These are phyloP conservation scores for Clathrus columnatus DNA, from an alignment of 768 basidiomycete species.

Conservation along the genomic window DNA sequence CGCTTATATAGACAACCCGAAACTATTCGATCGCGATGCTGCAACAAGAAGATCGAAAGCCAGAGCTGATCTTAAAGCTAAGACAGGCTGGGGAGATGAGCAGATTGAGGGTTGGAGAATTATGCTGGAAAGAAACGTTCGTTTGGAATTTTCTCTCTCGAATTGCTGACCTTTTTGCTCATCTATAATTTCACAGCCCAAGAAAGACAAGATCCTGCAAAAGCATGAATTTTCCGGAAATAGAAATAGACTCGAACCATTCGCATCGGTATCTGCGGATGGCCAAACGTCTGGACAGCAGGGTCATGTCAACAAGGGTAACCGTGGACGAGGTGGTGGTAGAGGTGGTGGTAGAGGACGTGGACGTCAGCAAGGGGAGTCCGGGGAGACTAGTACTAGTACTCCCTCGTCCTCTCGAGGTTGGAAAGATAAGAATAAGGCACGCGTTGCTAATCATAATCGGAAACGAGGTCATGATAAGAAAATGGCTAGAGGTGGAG, in stretches of 20 bases:
- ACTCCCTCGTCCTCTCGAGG: conserved; percentile 39
- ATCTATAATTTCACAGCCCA: conserved; percentile 36
- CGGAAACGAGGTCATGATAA: conserved; percentile 82
- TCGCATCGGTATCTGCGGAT: conserved; percentile 8
- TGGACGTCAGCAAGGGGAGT: conserved; percentile 28
- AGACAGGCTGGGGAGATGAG: conserved; percentile 73
- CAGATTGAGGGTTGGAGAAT: conserved; percentile 91
- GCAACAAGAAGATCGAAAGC: conserved; percentile 62
- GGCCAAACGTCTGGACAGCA: conserved; percentile 3
- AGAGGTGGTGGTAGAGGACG: conserved; percentile 28
- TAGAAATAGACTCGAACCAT: conserved; percentile 16
- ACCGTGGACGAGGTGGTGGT: conserved; percentile 31
- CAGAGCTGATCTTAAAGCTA: conserved; percentile 53
- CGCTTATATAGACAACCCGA: conserved; percentile 67
- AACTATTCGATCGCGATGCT: conserved; percentile 68
- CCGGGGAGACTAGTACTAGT: conserved; percentile 12
- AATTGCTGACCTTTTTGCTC: background rate
- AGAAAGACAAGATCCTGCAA: conserved; percentile 62
- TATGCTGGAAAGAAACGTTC: conserved; percentile 82
- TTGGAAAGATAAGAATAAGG: conserved; percentile 71
- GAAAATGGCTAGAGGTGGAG: conserved; percentile 69
- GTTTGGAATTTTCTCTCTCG: background rate
- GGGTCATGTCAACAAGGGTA: conserved; percentile 22
- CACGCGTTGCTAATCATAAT: conserved; percentile 61
- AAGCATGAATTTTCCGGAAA: conserved; percentile 77